Conservation (phyloP, 1,139 yeast species). For the Suhomyces bokatorum region DNA sequence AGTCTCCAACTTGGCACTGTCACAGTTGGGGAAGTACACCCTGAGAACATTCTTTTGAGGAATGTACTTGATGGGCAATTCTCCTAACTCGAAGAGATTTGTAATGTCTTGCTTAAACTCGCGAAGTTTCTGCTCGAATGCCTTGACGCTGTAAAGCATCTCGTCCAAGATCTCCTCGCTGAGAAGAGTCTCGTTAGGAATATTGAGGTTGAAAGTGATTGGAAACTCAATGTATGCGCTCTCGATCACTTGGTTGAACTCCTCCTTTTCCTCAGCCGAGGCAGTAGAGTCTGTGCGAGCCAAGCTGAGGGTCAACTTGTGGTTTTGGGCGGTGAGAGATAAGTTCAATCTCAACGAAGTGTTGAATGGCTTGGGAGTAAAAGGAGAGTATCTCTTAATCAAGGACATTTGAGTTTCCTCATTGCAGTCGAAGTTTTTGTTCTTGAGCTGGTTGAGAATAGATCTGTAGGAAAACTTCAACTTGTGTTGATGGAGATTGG, state of each 20-base stretch:
- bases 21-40: slow-evolving; percentile 61
- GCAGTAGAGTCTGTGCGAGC: slow-evolving; percentile 37
- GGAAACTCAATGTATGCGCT: slow-evolving; percentile 59
- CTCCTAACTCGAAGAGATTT: slow-evolving; percentile 47
- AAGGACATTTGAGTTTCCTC: neutral
- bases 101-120: slow-evolving; percentile 37
- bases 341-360: slow-evolving; percentile 17
- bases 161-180: slow-evolving; percentile 48
- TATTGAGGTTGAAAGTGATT: slow-evolving; percentile 36
- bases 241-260: slow-evolving; percentile 12
- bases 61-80: slow-evolving; percentile 47
- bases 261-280: slow-evolving; percentile 20
- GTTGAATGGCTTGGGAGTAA: slow-evolving; percentile 7
- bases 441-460: slow-evolving; percentile 16
- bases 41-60: slow-evolving; percentile 38
- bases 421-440: slow-evolving; percentile 5
- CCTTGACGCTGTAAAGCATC: slow-evolving; percentile 36
- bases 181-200: slow-evolving; percentile 54
- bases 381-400: slow-evolving; percentile 6
- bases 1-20: slow-evolving; percentile 48
- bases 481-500: slow-evolving; percentile 23
- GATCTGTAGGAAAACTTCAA: slow-evolving; percentile 23
- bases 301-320: slow-evolving; percentile 37
- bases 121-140: slow-evolving; percentile 36
- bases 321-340: slow-evolving; percentile 39